phyloP scores from a whole-genome alignment of 1,284 basidiomycete species.

The Meira nashicola region DNA sequence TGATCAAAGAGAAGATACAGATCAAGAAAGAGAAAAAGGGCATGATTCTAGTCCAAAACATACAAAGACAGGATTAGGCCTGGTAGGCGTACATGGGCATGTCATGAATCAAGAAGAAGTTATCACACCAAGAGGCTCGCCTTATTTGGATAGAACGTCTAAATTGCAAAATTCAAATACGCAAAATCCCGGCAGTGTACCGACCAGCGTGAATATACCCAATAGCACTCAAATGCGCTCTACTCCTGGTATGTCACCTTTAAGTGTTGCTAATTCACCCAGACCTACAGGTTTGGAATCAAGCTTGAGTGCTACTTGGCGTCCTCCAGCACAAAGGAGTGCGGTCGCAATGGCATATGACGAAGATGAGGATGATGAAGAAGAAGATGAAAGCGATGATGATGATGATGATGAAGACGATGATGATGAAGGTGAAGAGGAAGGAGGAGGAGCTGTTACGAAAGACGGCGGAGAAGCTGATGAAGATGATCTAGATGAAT shows the following conservation, averaged over 20 bases:
- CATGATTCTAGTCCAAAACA: neutral
- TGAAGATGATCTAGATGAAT: slow-evolving; percentile 8
- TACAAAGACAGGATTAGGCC: slow-evolving; percentile 4
- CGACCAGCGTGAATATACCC: neutral
- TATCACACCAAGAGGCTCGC: slow-evolving; percentile 3
- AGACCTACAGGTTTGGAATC: neutral
- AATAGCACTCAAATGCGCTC: neutral
- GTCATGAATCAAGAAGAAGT: neutral
- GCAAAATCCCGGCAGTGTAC: neutral
- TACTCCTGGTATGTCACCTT: slow-evolving; percentile 2
- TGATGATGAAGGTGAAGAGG: slow-evolving; percentile 8
- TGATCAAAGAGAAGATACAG: slow-evolving; percentile 7
- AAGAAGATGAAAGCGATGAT: neutral
- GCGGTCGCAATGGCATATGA: slow-evolving; percentile 5
- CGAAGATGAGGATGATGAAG: slow-evolving; percentile 9
- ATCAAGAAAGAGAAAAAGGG: neutral
- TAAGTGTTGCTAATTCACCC: slow-evolving; percentile 5
- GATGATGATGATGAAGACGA: slow-evolving; percentile 9
- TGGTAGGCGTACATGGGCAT: neutral
- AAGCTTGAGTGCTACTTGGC: slow-evolving; percentile 5
- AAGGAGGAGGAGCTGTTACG: neutral
- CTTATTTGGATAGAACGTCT: neutral
- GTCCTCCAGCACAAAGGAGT: slow-evolving; percentile 6
- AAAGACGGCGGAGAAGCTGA: neutral
- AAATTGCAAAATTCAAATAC: neutral